Conservation (phyloP, 805 yeast species). For the Diddensiella transvaalensis region DNA sequence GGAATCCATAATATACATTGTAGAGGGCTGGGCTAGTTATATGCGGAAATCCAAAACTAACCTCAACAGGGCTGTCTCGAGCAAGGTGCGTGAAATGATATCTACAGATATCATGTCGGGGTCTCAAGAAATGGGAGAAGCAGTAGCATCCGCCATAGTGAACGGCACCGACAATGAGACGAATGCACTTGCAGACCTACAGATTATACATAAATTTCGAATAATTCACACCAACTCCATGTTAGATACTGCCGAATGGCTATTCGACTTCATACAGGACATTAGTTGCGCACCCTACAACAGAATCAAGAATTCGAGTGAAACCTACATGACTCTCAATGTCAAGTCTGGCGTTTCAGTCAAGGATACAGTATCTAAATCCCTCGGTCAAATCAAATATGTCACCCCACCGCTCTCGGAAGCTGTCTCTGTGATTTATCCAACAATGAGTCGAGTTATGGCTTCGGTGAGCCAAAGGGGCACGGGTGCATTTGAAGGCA, state of each 20-base stretch:
- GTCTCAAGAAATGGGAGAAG: not conserved
- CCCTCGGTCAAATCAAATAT: conserved; percentile 20
- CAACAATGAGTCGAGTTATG: conserved; percentile 14
- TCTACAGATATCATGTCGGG: not conserved
- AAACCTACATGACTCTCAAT: conserved; percentile 5
- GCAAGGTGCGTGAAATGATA: conserved; percentile 18
- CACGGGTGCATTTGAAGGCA: conserved; percentile 14
- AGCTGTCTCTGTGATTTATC: conserved; percentile 14
- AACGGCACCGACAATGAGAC: not conserved
- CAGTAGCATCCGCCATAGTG: not conserved
- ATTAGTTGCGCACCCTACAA: conserved; percentile 15
- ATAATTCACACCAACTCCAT: conserved; percentile 14
- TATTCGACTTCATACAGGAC: conserved; percentile 17
- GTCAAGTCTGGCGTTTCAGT: conserved; percentile 18
- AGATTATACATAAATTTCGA: conserved; percentile 9
- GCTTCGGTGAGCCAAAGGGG: conserved; percentile 13
- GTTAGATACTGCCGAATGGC: conserved; percentile 19
- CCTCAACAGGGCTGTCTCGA: conserved; percentile 12
- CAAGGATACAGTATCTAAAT: conserved; percentile 14
- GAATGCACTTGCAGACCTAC: conserved; percentile 6
- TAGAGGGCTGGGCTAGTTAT: conserved; percentile 16
- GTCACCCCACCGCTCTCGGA: conserved; percentile 22
- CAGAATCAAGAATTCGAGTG: not conserved
- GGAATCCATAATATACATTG: conserved; percentile 15
- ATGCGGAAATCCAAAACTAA: conserved; percentile 9